Percentiles rank a stretch among this genome's conserved stretches.
These are phyloP conservation scores for Xerocomus brunneocitrinus DNA, from an alignment of 768 basidiomycete genomes.

Conservation along the genomic window DNA sequence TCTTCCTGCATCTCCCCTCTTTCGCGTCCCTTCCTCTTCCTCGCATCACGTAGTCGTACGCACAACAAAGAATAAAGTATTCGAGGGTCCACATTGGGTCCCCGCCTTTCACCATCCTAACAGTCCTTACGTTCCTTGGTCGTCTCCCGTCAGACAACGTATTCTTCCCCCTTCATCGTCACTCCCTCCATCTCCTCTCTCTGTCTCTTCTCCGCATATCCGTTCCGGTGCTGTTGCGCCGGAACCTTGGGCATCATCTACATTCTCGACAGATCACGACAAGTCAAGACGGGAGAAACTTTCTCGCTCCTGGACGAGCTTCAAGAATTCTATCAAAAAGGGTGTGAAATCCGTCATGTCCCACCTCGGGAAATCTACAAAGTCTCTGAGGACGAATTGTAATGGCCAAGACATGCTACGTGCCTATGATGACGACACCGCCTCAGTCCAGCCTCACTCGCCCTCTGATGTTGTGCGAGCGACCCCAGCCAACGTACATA, in stretches of 20 bases:
- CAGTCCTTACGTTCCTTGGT: conserved; percentile 54
- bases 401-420: conserved; percentile 7
- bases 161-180: conserved; percentile 38
- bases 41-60: conserved; percentile 6
- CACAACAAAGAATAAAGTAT: conserved; percentile 19
- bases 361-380: conserved; percentile 14
- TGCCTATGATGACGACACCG: conserved; percentile 5
- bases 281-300: conserved; percentile 17
- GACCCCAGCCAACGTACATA: conserved; percentile 1
- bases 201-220: conserved; percentile 33
- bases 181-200: conserved; percentile 29
- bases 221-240: conserved; percentile 40
- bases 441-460: neutral
- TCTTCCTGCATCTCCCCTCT: conserved; percentile 16
- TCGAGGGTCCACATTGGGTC: conserved; percentile 31
- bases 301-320: conserved; percentile 29
- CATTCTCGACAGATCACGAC: conserved; percentile 15
- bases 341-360: conserved; percentile 21
- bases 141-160: conserved; percentile 38
- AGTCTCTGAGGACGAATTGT: conserved; percentile 10
- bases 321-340: conserved; percentile 29
- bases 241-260: conserved; percentile 34
- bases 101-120: conserved; percentile 46
- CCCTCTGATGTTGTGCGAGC: conserved; percentile 4
- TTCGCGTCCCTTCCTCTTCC: conserved; percentile 14